Evolutionary conservation across 345 rosid genomes (phyloP).

Genomic region (Arabis hirsuta): DNA sequence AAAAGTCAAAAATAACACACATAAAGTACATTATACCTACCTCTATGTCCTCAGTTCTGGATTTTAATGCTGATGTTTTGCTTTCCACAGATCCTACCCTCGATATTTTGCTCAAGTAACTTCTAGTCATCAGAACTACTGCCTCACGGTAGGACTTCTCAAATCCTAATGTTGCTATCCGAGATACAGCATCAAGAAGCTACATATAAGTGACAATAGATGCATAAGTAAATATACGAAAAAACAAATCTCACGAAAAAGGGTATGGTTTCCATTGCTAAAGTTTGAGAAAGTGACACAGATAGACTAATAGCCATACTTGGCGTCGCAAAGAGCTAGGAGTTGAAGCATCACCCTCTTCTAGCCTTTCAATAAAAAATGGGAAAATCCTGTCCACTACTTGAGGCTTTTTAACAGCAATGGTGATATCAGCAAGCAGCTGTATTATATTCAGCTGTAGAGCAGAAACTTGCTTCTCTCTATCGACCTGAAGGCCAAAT

Average conservation of each 20-base stretch:
- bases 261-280: not conserved
- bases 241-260: conserved; percentile 27
- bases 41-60: conserved; percentile 70
- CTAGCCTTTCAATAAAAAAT: conserved; percentile 77
- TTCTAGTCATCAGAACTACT: conserved; percentile 78
- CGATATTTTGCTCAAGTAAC: conserved; percentile 65
- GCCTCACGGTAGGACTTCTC: conserved; percentile 89
- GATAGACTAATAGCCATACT: conserved; percentile 48
- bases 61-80: conserved; percentile 68
- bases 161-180: conserved; percentile 82
- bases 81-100: conserved; percentile 69
- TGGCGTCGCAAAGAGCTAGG: conserved; percentile 69
- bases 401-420: conserved; percentile 74
- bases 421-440: conserved; percentile 78
- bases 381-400: conserved; percentile 85
- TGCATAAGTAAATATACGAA: conserved; percentile 38
- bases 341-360: conserved; percentile 80
- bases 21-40: conserved; percentile 55
- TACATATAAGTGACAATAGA: conserved; percentile 42
- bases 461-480: conserved; percentile 72
- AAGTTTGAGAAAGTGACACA: conserved; percentile 11
- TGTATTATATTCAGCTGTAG: conserved; percentile 73
- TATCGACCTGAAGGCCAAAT: conserved; percentile 58
- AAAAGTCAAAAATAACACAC: conserved; percentile 15
- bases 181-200: conserved; percentile 91